A percentile compares a stretch with the other conserved stretches of the same genome.
Evolutionary conservation across 2,329 filamentous ascomycete species (phyloP).

Genomic region (Ophiostoma fasciatum): DNA sequence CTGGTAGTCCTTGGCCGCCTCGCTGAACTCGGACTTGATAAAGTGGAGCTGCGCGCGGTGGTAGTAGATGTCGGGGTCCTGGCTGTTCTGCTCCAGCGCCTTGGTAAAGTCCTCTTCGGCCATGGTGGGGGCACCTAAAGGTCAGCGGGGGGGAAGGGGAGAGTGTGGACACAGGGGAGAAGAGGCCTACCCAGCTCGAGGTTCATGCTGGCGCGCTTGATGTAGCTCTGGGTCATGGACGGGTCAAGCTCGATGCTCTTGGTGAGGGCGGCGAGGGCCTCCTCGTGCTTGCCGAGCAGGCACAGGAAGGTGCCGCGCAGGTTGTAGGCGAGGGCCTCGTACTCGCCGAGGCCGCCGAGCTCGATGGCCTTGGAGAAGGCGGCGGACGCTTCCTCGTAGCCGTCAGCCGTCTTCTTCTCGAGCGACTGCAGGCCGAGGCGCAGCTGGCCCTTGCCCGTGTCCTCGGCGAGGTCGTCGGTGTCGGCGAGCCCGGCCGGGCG

Average conservation of each 20-base stretch:
- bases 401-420: constrained; percentile 74
- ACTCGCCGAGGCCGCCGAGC: constrained; percentile 61
- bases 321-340: constrained; percentile 88
- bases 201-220: constrained; percentile 97
- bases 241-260: constrained; percentile 88
- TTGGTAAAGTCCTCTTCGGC: constrained; percentile 78
- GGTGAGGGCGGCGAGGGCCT: constrained; percentile 72
- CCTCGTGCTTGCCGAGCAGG: constrained; percentile 72
- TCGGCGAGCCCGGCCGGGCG: constrained; percentile 74
- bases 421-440: constrained; percentile 70
- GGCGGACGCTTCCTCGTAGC: constrained; percentile 74
- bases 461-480: constrained; percentile 58
- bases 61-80: constrained; percentile 96
- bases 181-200: constrained; percentile 62
- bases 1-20: constrained; percentile 96
- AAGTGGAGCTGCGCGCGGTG: constrained; percentile 97
- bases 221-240: constrained; percentile 84
- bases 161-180: neutral
- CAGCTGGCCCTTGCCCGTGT: constrained; percentile 71
- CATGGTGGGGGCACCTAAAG: constrained; percentile 61
- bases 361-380: constrained; percentile 84
- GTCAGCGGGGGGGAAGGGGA: neutral
- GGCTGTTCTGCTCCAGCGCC: constrained; percentile 69
- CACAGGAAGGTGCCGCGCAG: constrained; percentile 94
- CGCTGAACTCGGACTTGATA: constrained; percentile 84